Evolutionary conservation across 2,329 filamentous ascomycete species (phyloP).

Genomic region (Pyrenophora tritici-repentis): DNA sequence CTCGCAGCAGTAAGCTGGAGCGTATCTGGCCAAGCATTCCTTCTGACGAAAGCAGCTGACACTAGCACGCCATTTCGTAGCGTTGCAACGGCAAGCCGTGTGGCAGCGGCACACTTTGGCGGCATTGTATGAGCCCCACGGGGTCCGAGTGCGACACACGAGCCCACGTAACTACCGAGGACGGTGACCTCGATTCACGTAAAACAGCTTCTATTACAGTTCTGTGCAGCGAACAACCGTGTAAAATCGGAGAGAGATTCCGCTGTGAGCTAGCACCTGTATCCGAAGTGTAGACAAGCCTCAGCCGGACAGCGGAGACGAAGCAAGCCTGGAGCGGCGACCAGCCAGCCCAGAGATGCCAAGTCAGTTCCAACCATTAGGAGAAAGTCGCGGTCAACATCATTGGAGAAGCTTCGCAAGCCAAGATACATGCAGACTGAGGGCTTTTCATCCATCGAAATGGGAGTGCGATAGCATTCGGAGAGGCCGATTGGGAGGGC

Average conservation of each 20-base stretch:
- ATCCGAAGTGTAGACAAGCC: slow-evolving; percentile 33
- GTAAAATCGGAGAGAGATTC: background rate
- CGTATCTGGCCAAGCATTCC: slow-evolving; percentile 16
- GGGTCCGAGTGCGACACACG: slow-evolving; percentile 8
- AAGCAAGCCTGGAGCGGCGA: slow-evolving; percentile 27
- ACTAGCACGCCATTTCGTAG: slow-evolving; percentile 18
- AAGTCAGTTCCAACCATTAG: slow-evolving; percentile 26
- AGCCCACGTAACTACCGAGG: slow-evolving; percentile 13
- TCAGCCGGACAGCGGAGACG: slow-evolving; percentile 26
- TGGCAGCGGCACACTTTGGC: slow-evolving; percentile 2
- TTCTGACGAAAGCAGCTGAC: slow-evolving; percentile 10
- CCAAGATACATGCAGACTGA: slow-evolving; percentile 36
- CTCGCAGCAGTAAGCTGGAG: slow-evolving; percentile 11
- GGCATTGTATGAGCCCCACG: background rate
- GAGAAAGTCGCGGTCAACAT: slow-evolving; percentile 10
- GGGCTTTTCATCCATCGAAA: slow-evolving; percentile 12
- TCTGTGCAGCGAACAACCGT: background rate
- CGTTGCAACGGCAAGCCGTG: slow-evolving; percentile 17
- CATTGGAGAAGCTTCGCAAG: slow-evolving; percentile 33
- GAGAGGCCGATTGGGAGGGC: slow-evolving; percentile 27
- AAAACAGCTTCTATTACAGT: background rate
- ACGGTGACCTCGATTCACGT: slow-evolving; percentile 6
- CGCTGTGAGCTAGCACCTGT: slow-evolving; percentile 9
- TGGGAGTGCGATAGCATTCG: slow-evolving; percentile 16
- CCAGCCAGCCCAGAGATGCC: slow-evolving; percentile 35